A percentile compares a stretch with the other conserved stretches of the same genome.
Conservation (phyloP, 208 protist genomes). For the Willaertia magna region DNA sequence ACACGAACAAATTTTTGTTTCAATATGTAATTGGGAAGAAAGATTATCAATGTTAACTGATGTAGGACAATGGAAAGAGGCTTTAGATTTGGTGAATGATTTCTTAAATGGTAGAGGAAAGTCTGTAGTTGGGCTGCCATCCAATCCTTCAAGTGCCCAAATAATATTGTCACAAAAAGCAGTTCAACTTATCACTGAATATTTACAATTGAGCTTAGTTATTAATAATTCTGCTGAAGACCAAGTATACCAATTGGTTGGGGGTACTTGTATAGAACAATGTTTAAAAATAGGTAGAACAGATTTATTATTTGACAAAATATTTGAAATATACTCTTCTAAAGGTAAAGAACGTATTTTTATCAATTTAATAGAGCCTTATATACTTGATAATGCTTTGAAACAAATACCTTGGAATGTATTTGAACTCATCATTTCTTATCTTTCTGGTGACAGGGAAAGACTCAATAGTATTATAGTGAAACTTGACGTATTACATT, state of each 20-base stretch:
- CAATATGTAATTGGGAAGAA: neutral
- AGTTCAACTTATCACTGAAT: neutral
- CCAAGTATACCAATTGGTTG: neutral
- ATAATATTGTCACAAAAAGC: neutral
- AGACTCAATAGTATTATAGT: neutral
- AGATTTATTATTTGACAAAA: neutral
- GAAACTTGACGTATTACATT: neutral
- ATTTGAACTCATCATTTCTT: neutral
- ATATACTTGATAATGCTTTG: neutral
- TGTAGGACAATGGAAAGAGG: neutral
- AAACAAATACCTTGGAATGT: neutral
- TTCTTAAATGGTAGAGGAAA: neutral
- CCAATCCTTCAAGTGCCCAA: neutral
- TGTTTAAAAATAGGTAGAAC: neutral
- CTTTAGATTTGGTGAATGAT: neutral
- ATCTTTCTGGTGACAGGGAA: neutral
- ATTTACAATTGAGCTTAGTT: neutral
- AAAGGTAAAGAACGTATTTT: neutral
- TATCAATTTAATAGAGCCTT: neutral
- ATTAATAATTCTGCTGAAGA: neutral
- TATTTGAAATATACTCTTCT: neutral
- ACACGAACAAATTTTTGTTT: neutral
- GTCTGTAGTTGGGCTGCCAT: neutral
- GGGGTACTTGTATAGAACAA: neutral
- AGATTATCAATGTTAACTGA: neutral